Percentiles rank a stretch among this genome's conserved stretches.
These are phyloP conservation scores for Penicillium bialowiezense DNA, from an alignment of 495 filamentous ascomycete genomes.

Conservation along the genomic window DNA sequence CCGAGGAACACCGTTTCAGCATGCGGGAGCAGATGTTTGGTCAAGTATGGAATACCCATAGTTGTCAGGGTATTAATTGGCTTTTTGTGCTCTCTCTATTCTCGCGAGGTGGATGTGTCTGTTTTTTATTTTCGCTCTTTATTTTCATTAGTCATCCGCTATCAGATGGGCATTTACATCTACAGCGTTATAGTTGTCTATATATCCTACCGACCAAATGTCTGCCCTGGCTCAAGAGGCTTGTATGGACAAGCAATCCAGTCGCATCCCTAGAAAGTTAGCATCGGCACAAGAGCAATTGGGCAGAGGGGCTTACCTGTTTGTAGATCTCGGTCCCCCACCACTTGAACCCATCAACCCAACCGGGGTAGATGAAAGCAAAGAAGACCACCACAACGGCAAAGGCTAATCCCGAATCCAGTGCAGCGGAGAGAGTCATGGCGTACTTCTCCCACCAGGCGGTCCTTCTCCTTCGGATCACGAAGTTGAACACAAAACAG, in stretches of 20 bases:
- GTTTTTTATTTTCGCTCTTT: no score
- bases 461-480: conserved; percentile 59
- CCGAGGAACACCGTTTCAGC: conserved; percentile 46
- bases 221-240: conserved; percentile 22
- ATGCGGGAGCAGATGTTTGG: conserved; percentile 55
- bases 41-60: conserved; percentile 74
- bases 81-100: not conserved
- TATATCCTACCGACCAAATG: conserved; percentile 14
- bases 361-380: conserved; percentile 37
- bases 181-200: not conserved
- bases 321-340: conserved; percentile 33
- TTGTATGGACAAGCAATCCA: conserved; percentile 29
- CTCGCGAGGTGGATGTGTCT: no score
- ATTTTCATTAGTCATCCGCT: no score
- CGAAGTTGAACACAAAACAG: conserved; percentile 77
- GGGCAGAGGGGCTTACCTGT: no score
- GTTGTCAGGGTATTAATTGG: not conserved
- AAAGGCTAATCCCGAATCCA: conserved; percentile 79
- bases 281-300: not conserved
- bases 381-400: conserved; percentile 82
- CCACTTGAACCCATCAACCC: conserved; percentile 25
- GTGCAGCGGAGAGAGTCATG: conserved; percentile 77
- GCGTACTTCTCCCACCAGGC: conserved; percentile 89
- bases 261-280: conserved; percentile 21
- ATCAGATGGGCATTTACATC: no score